Conservation (phyloP, 2,329 filamentous ascomycete genomes). For the Aspergillus intermedius region DNA sequence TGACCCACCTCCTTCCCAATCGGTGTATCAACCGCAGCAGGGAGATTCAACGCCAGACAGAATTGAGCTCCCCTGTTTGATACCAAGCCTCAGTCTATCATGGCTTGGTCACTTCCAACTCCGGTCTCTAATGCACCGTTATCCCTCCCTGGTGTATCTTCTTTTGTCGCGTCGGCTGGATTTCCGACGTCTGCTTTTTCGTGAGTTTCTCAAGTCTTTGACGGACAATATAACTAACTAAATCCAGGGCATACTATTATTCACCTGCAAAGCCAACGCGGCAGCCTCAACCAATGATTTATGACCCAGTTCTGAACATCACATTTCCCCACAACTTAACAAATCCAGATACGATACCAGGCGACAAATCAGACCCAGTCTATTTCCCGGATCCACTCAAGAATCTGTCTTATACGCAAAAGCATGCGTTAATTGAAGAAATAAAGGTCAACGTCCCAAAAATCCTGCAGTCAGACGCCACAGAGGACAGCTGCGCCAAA, state of each 20-base stretch:
- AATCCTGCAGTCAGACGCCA: conserved; percentile 37
- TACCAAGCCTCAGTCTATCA: conserved; percentile 5
- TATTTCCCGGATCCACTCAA: conserved; percentile 44
- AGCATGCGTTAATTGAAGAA: conserved; percentile 37
- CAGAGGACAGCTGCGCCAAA: conserved; percentile 45
- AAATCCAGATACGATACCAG: conserved; percentile 47
- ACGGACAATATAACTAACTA: background rate
- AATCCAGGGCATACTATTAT: conserved; percentile 38
- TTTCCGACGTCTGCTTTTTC: conserved; percentile 48
- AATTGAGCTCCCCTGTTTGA: background rate
- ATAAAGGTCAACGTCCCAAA: conserved; percentile 40
- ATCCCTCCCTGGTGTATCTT: conserved; percentile 16
- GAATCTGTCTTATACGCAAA: conserved; percentile 37
- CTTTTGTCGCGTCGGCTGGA: conserved; percentile 32
- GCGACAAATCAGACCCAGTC: conserved; percentile 44
- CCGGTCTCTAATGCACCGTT: conserved; percentile 1
- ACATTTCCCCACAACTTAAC: conserved; percentile 52
- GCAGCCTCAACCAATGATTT: conserved; percentile 49
- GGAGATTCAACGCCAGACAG: background rate
- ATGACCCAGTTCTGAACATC: conserved; percentile 49
- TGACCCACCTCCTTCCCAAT: too few species aligned
- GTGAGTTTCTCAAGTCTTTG: conserved; percentile 18
- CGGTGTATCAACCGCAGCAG: too few species aligned
- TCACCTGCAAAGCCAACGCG: conserved; percentile 39
- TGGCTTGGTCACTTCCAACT: conserved; percentile 5